These are phyloP conservation scores for Jatropha multifida DNA, from an alignment of 441 rosid genomes.

Conservation along the genomic window DNA sequence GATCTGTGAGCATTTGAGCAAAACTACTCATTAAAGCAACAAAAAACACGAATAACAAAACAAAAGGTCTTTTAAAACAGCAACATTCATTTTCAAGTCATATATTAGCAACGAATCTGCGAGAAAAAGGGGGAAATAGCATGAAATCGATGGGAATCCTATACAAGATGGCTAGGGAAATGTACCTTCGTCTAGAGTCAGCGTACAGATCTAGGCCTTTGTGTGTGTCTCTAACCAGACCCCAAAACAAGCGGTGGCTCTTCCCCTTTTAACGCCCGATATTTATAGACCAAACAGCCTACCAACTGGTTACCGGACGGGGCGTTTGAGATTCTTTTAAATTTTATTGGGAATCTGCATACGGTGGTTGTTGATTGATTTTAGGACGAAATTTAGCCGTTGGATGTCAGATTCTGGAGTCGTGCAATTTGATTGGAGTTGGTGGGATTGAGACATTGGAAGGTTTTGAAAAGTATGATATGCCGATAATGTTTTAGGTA, in stretches of 20 bases:
- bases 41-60: neutral
- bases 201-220: conserved; percentile 24
- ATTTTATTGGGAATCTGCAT: conserved; percentile 9
- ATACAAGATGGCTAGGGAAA: neutral
- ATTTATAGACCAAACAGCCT: conserved; percentile 34
- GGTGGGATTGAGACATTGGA: conserved; percentile 20
- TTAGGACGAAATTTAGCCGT: conserved; percentile 30
- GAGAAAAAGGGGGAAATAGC: neutral
- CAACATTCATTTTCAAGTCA: neutral
- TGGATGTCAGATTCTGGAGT: conserved; percentile 24
- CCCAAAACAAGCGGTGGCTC: neutral
- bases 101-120: neutral
- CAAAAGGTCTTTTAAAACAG: neutral
- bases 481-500: neutral
- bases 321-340: conserved; percentile 22
- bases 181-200: conserved; percentile 20
- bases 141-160: neutral
- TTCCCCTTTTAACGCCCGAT: neutral
- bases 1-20: conserved; percentile 28
- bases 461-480: neutral
- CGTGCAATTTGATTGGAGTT: conserved; percentile 27
- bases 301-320: conserved; percentile 31
- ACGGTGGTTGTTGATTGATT: neutral
- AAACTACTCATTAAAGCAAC: neutral
- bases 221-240: conserved; percentile 24